Evolutionary conservation across 495 filamentous ascomycete genomes (phyloP).

Genomic region (Glonium stellatum): DNA sequence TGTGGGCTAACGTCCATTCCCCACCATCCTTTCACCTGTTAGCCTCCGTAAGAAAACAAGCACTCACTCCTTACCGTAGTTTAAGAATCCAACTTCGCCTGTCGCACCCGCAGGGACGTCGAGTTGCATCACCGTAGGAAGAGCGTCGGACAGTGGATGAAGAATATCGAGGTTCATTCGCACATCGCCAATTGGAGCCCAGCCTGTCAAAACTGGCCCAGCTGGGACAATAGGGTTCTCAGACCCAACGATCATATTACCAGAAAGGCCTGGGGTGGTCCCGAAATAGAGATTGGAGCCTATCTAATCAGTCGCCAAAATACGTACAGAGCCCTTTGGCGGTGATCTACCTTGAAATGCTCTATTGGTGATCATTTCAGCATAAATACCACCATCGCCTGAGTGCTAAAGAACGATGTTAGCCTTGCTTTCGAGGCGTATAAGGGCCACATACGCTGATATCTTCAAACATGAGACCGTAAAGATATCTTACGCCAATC

Average conservation of each 20-base stretch:
- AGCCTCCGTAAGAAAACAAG: background rate
- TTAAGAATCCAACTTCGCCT: constrained; percentile 26
- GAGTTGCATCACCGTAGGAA: constrained; percentile 21
- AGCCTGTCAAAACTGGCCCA: constrained; percentile 19
- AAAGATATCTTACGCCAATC: background rate
- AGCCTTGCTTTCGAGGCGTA: background rate
- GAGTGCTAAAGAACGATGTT: background rate
- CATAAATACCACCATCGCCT: constrained; percentile 31
- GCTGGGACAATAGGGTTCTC: constrained; percentile 5
- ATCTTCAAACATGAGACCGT: constrained; percentile 1
- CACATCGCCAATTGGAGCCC: constrained; percentile 15
- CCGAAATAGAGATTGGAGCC: background rate
- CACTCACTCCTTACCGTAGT: background rate
- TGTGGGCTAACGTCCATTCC: constrained; percentile 28
- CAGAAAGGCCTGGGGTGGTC: background rate
- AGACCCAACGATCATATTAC: too few species aligned
- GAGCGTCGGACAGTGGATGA: constrained; percentile 23
- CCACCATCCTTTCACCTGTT: constrained; percentile 20
- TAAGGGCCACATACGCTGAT: background rate
- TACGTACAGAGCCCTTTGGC: too few species aligned
- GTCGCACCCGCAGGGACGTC: constrained; percentile 16
- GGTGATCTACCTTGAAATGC: constrained; percentile 30
- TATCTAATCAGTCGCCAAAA: background rate
- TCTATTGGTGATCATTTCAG: constrained; percentile 29
- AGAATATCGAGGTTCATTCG: constrained; percentile 15